A percentile compares a stretch with the other conserved stretches of the same genome.
These are phyloP conservation scores for Neurospora sp. DNA, from an alignment of 495 filamentous ascomycete species.

Conservation along the genomic window DNA sequence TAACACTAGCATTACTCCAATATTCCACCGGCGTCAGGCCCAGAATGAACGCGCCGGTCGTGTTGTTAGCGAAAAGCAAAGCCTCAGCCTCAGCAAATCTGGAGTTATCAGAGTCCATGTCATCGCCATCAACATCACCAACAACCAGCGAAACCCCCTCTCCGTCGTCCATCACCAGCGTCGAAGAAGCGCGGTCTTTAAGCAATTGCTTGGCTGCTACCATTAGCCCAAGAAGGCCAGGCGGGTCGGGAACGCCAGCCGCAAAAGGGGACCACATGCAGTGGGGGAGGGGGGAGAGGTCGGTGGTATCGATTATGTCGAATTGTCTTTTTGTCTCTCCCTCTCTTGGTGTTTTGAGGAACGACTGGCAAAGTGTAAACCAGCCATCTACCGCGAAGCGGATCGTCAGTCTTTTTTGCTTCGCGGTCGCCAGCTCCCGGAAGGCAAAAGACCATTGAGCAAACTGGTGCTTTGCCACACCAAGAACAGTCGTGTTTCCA, in stretches of 20 bases:
- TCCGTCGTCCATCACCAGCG: constrained; percentile 22
- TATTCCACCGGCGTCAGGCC: constrained; percentile 38
- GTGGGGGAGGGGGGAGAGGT: constrained; percentile 16
- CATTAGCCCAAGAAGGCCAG: constrained; percentile 40
- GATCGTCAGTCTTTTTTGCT: constrained; percentile 18
- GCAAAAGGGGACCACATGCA: background rate
- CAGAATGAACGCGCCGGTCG: constrained; percentile 36
- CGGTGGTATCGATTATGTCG: constrained; percentile 50
- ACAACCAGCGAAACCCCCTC: background rate
- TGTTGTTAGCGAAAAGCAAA: constrained; percentile 24
- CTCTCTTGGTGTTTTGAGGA: no score
- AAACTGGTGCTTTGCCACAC: constrained; percentile 21
- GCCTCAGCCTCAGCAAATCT: background rate
- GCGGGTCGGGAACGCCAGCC: constrained; percentile 23
- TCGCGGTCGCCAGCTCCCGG: background rate
- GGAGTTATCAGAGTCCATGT: constrained; percentile 10
- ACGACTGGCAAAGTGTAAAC: constrained; percentile 32
- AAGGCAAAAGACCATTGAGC: constrained; percentile 25
- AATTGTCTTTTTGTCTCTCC: constrained; percentile 25
- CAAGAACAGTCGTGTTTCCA: no score
- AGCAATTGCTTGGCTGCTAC: constrained; percentile 38
- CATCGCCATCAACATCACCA: background rate
- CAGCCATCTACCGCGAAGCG: constrained; percentile 36
- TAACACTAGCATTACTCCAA: constrained; percentile 36
- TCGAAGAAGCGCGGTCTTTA: constrained; percentile 24